Evolutionary conservation across 2,329 filamentous ascomycete genomes (phyloP).

Genomic region (Scedosporium minutisporum): DNA sequence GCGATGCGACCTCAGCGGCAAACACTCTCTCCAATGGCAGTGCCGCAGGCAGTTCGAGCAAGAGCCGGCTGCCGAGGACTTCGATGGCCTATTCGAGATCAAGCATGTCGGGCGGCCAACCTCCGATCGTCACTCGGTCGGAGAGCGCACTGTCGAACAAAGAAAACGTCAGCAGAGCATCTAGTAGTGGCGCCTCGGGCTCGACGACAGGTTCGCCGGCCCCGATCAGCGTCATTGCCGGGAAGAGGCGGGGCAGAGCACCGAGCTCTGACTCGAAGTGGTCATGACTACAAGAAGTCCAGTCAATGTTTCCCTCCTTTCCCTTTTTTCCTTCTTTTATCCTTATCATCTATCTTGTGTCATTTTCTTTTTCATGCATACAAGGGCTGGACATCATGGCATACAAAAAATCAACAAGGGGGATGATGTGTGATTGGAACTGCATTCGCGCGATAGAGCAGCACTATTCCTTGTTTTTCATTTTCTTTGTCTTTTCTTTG

Average conservation of each 20-base stretch:
- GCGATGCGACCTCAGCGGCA: conserved; percentile 17
- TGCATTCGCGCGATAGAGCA: too few species aligned
- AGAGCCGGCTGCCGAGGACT: conserved; percentile 30
- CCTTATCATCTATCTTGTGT: background rate
- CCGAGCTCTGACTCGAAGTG: conserved; percentile 7
- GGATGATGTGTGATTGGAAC: background rate
- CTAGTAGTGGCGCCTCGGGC: conserved; percentile 3
- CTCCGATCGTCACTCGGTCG: conserved; percentile 16
- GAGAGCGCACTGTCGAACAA: conserved; percentile 31
- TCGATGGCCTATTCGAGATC: conserved; percentile 19
- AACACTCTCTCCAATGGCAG: conserved; percentile 11
- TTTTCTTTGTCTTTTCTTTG: background rate
- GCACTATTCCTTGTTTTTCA: background rate
- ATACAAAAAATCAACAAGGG: background rate
- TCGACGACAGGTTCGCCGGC: conserved; percentile 4
- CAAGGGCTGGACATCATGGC: background rate
- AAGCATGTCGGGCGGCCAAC: conserved; percentile 16
- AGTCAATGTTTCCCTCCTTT: background rate
- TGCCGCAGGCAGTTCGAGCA: conserved; percentile 14
- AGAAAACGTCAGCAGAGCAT: conserved; percentile 20
- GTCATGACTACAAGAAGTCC: background rate
- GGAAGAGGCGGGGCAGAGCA: conserved; percentile 5
- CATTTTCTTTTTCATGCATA: background rate
- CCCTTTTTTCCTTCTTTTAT: background rate
- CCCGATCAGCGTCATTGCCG: background rate